These are phyloP conservation scores for Arthrinium phaeospermum DNA, from an alignment of 2,329 filamentous ascomycete species.

Conservation along the genomic window DNA sequence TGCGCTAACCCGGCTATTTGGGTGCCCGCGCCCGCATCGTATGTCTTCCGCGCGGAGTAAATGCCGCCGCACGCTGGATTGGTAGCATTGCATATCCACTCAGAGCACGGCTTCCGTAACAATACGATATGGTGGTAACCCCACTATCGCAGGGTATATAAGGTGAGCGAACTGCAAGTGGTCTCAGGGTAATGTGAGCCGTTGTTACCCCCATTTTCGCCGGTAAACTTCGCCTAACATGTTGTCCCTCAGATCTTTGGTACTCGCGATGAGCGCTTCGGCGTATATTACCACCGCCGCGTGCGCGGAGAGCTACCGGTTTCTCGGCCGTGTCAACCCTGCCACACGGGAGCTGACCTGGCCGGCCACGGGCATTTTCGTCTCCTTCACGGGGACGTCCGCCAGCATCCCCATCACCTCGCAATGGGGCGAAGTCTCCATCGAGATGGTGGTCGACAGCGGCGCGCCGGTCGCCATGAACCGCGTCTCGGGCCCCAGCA, in stretches of 20 bases:
- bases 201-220: too few relatives aligned
- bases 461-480: slow-evolving; percentile 35
- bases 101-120: background rate
- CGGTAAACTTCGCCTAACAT: background rate
- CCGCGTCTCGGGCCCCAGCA: slow-evolving; percentile 36
- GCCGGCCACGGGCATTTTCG: slow-evolving; percentile 49
- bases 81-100: background rate
- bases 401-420: slow-evolving; percentile 43
- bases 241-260: slow-evolving; percentile 5
- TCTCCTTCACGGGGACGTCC: slow-evolving; percentile 46
- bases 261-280: slow-evolving; percentile 3
- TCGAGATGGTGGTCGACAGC: slow-evolving; percentile 42
- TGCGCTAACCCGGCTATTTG: background rate
- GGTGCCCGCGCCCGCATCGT: background rate
- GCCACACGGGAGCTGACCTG: slow-evolving; percentile 49
- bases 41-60: background rate
- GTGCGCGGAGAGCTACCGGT: slow-evolving; percentile 24
- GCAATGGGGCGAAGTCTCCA: slow-evolving; percentile 39
- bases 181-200: too few relatives aligned
- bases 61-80: background rate
- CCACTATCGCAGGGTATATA: background rate
- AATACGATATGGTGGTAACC: background rate
- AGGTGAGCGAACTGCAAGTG: background rate
- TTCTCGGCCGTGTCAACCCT: slow-evolving; percentile 49
- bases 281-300: background rate